Evolutionary conservation across 2,329 filamentous ascomycete species (phyloP).

Genomic region (Colletotrichum tropicicola): DNA sequence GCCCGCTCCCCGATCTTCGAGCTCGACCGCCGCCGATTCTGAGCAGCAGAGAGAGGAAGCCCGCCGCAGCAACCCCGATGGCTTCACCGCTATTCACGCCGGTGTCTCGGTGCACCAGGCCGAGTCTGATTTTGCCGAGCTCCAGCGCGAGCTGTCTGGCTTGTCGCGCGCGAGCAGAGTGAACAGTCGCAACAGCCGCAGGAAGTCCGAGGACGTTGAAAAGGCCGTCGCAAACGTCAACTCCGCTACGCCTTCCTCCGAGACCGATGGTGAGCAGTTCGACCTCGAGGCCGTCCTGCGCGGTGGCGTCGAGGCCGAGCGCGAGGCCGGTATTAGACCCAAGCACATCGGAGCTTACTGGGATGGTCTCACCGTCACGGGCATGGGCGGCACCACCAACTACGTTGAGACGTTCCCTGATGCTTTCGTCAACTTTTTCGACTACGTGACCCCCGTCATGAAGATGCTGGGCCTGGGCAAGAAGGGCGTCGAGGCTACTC

Average conservation of each 20-base stretch:
- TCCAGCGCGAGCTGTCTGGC: slow-evolving; percentile 69
- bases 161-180: slow-evolving; percentile 61
- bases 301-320: slow-evolving; percentile 75
- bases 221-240: slow-evolving; percentile 53
- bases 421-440: slow-evolving; percentile 80
- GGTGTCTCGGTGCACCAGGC: slow-evolving; percentile 74
- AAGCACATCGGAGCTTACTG: slow-evolving; percentile 85
- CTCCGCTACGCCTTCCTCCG: slow-evolving; percentile 43
- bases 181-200: slow-evolving; percentile 39
- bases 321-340: slow-evolving; percentile 79
- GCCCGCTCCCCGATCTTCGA: slow-evolving; percentile 30
- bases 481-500: slow-evolving; percentile 76
- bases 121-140: slow-evolving; percentile 74
- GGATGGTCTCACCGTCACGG: slow-evolving; percentile 80
- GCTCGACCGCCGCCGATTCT: slow-evolving; percentile 38
- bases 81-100: slow-evolving; percentile 47
- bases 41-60: slow-evolving; percentile 43
- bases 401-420: slow-evolving; percentile 80
- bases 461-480: slow-evolving; percentile 70
- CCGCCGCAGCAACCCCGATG: slow-evolving; percentile 57
- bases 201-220: slow-evolving; percentile 61
- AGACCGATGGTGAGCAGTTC: slow-evolving; percentile 67
- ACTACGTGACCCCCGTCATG: slow-evolving; percentile 73
- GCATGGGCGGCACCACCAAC: slow-evolving; percentile 78
- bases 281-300: slow-evolving; percentile 80